phyloP scores from a whole-genome alignment of 352 stramenopile species.

The Lagenidium sp. region DNA sequence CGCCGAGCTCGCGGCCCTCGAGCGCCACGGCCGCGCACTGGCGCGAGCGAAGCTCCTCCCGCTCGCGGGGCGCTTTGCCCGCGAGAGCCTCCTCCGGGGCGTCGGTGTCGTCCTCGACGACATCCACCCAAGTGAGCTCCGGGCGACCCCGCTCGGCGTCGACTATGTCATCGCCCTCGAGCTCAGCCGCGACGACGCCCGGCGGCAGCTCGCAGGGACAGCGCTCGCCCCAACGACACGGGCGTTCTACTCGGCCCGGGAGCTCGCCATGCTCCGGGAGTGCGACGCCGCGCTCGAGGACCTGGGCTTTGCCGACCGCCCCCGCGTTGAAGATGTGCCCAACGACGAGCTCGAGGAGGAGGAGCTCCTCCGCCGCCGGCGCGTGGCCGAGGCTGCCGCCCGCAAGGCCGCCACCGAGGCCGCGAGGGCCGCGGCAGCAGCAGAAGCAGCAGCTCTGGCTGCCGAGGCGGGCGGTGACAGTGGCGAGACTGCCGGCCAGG shows the following conservation, averaged over 20 bases:
- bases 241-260: conserved; percentile 45
- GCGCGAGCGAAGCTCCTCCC: conserved; percentile 14
- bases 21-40: conserved; percentile 24
- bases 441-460: too few species aligned
- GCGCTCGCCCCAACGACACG: conserved; percentile 23
- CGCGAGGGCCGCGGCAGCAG: too few species aligned
- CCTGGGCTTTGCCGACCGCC: conserved; percentile 1
- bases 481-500: too few species aligned
- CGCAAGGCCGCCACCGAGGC: too few species aligned
- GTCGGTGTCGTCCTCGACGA: conserved; percentile 59
- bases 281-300: conserved; percentile 11
- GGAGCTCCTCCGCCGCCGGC: background rate
- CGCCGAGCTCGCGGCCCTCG: conserved; percentile 23
- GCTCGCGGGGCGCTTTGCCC: conserved; percentile 31
- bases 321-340: background rate
- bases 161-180: conserved; percentile 55
- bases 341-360: background rate
- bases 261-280: conserved; percentile 29
- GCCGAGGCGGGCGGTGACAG: too few species aligned
- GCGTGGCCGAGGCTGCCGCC: background rate
- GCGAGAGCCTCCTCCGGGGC: conserved; percentile 27
- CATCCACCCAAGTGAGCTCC: conserved; percentile 38
- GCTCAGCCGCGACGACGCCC: conserved; percentile 25
- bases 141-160: conserved; percentile 12
- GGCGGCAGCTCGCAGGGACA: conserved; percentile 18